phyloP scores from a whole-genome alignment of 1,139 yeast genomes.

The Wickerhamomyces sp. region DNA sequence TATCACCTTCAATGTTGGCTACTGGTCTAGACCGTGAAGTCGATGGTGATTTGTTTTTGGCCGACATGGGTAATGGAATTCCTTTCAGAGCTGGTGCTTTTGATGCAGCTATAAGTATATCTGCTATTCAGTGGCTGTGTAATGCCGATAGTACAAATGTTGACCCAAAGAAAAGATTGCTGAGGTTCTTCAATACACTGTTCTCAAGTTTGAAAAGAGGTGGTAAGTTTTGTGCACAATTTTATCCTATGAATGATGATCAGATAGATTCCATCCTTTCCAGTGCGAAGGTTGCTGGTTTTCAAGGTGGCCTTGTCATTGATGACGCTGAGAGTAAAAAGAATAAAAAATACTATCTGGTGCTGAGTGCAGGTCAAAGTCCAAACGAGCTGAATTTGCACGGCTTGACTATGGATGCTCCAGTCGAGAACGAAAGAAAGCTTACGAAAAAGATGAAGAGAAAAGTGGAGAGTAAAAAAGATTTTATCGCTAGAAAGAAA shows the following conservation, averaged over 20 bases:
- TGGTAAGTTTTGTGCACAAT: constrained; percentile 96
- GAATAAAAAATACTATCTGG: constrained; percentile 85
- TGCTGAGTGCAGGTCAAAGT: constrained; percentile 80
- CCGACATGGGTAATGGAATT: constrained; percentile 91
- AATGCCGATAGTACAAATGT: constrained; percentile 83
- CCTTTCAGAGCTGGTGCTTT: constrained; percentile 96
- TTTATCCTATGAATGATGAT: constrained; percentile 85
- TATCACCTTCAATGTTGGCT: constrained; percentile 93
- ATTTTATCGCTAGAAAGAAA: constrained; percentile 84
- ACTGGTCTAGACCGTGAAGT: constrained; percentile 88
- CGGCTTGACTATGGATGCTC: constrained; percentile 74
- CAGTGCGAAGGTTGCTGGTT: constrained; percentile 93
- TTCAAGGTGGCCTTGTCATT: constrained; percentile 90
- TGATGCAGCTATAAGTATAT: constrained; percentile 93
- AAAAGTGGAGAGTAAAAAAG: constrained; percentile 69
- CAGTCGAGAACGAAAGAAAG: constrained; percentile 41
- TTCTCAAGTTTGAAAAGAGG: constrained; percentile 87
- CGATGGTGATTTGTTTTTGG: constrained; percentile 86
- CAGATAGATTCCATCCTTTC: constrained; percentile 73
- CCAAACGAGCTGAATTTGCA: constrained; percentile 64
- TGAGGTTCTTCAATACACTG: constrained; percentile 80
- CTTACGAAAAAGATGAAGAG: constrained; percentile 47
- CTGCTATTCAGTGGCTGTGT: constrained; percentile 97
- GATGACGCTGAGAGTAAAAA: constrained; percentile 93
- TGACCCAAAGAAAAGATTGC: constrained; percentile 82